Base-by-base conservation (phyloP, 345 rosid genomes). In the Zanthoxylum bungeanum region DNA sequence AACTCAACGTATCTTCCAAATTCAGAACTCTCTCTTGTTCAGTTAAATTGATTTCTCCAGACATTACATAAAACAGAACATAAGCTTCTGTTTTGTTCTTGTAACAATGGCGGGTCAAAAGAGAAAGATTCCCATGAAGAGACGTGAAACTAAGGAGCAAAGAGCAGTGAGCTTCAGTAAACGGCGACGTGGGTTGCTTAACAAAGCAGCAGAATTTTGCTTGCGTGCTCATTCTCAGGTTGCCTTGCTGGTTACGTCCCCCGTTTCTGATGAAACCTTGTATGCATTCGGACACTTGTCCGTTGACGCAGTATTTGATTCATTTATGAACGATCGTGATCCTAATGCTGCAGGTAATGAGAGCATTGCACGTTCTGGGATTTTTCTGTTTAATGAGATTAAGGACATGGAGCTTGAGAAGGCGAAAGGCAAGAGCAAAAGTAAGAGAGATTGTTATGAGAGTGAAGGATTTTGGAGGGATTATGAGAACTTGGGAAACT, bases 121-220 rank as follows among this genome's bases (percentile, higher is more conserved):
- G 34, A 36, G 64, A 60, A 60, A n/a, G 25, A 34, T 60, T 34
- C 44, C 46, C 0, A 34, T 36, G 28, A 8, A 9, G 46, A 60
- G n/a, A n/a, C 64, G 63, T 17, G 42, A 59, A 59, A 59, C 63
- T 0, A 31, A 5, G 9, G 63, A 36, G 39, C 11, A 60, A 21
- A 36, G 25, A 37, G 28, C 27, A 8, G 64, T 60, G 4, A 34
- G 14, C 12, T 60, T 60, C 47, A 34, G 46, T 1, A 60, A 36
- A 21, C n/a, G 65, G 46, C 30, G 65, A 3, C 10, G 4, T 9
- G 65, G 65, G 19, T 22, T 60, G 28, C 36, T 60, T 12, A 60
- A 36, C 17, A 60, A 60, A 31, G 46, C 65, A n/a, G 65, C 47
- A 21, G 65, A 60, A 60, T 60, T 36, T 28, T 60, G 65, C 27